A percentile compares a stretch with the other conserved stretches of the same genome.
These are phyloP conservation scores for Erigeron philadelphicus DNA, from an alignment of 140 eudicot genomes.

Conservation along the genomic window DNA sequence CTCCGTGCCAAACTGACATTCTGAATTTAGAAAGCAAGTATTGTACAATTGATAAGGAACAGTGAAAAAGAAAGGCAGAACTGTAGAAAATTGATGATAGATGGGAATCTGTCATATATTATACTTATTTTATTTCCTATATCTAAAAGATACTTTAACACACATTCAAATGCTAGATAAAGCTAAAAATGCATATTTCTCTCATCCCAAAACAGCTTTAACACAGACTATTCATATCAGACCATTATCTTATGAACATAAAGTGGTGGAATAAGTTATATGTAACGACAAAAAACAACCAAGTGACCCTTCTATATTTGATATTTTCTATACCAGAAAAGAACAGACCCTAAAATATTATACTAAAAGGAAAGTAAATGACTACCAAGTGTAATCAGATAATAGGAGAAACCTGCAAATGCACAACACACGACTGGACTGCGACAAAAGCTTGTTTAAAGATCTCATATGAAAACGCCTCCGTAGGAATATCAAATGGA, in stretches of 20 bases:
- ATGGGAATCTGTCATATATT: conserved; percentile 15
- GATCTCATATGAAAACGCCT: conserved; percentile 95
- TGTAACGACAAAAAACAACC: neutral
- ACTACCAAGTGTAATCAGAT: conserved; percentile 6
- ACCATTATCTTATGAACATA: conserved; percentile 8
- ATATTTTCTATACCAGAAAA: conserved; percentile 3
- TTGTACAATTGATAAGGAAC: conserved; percentile 18
- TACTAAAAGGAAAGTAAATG: conserved; percentile 6
- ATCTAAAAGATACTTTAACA: neutral
- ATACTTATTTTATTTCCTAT: conserved; percentile 12
- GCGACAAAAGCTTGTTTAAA: conserved; percentile 99
- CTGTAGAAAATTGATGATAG: conserved; percentile 2
- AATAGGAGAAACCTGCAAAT: conserved; percentile 69
- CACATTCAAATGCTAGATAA: neutral
- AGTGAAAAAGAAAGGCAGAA: conserved; percentile 7
- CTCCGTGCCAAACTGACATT: conserved; percentile 95
- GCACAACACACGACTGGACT: conserved; percentile 95
- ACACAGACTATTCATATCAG: conserved; percentile 6
- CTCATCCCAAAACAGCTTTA: neutral
- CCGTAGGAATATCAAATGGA: conserved; percentile 95
- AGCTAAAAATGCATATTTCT: neutral
- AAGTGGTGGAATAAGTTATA: conserved; percentile 5
- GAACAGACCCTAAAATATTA: neutral
- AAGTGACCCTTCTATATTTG: neutral
- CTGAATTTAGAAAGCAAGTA: conserved; percentile 34